Conservation (phyloP, 2,329 filamentous ascomycete species). For the Penicillium sp. region DNA sequence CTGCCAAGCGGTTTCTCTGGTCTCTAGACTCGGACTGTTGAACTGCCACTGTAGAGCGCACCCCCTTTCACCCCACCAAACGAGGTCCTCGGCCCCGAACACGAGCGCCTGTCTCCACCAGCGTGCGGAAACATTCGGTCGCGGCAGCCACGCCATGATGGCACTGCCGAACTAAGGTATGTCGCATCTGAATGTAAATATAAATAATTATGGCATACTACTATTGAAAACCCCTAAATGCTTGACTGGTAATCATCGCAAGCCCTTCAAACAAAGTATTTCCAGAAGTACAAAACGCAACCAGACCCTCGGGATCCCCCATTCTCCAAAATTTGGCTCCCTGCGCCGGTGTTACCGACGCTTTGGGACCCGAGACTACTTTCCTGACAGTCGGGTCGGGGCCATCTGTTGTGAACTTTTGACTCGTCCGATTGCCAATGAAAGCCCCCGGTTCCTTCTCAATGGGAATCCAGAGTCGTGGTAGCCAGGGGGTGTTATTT, state of each 20-base stretch:
- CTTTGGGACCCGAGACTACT: conserved; percentile 30
- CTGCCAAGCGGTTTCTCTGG: no score
- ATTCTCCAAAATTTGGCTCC: conserved; percentile 21
- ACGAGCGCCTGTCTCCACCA: conserved; percentile 12
- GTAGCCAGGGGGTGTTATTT: conserved; percentile 21
- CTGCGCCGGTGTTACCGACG: conserved; percentile 32
- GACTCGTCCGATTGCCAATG: conserved; percentile 28
- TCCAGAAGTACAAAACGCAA: background rate
- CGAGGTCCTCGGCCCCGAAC: conserved; percentile 10
- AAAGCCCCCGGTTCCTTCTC: conserved; percentile 23
- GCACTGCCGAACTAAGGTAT: background rate
- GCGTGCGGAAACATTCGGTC: conserved; percentile 13
- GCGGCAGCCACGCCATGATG: background rate
- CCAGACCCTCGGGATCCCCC: conserved; percentile 11
- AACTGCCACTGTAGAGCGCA: no score
- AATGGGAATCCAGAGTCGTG: conserved; percentile 29
- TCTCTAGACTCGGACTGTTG: no score
- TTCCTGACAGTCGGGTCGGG: conserved; percentile 32
- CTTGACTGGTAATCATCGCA: background rate
- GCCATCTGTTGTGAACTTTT: conserved; percentile 27
- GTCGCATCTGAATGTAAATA: background rate
- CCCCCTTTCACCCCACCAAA: background rate
- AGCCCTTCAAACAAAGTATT: conserved; percentile 2
- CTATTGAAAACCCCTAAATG: no score
- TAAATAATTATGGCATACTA: no score